Evolutionary conservation across 192 early-diverging fungal species (phyloP).

Genomic region (Gigaspora rosea): DNA sequence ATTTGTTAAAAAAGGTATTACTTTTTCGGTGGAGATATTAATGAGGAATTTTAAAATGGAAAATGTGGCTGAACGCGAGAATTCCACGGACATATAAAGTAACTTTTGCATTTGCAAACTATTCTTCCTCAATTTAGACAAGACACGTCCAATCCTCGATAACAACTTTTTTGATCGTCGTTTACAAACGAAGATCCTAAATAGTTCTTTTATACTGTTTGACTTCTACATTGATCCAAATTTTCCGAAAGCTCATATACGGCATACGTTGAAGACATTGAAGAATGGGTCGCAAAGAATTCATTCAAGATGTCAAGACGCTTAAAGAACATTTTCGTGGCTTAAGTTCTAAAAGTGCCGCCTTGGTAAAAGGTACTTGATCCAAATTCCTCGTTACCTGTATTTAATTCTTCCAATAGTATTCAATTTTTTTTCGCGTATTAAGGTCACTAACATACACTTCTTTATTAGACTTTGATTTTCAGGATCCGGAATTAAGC

Average conservation of each 20-base stretch:
- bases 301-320: conserved; percentile 33
- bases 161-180: too few relatives aligned
- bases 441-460: background rate
- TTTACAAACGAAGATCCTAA: too few relatives aligned
- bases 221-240: background rate
- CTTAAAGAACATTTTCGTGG: conserved; percentile 32
- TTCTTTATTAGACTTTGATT: conserved; percentile 32
- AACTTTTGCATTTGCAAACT: too few relatives aligned
- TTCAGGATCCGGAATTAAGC: conserved; percentile 36
- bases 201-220: background rate
- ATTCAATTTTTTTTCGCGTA: background rate
- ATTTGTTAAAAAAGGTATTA: too few relatives aligned
- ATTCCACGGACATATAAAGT: too few relatives aligned
- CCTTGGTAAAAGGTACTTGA: conserved; percentile 27
- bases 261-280: background rate
- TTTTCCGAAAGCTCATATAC: background rate
- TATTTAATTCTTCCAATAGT: too few relatives aligned
- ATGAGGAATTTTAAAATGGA: too few relatives aligned
- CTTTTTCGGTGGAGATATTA: too few relatives aligned
- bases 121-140: too few relatives aligned
- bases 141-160: too few relatives aligned
- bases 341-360: conserved; percentile 21
- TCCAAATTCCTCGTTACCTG: background rate
- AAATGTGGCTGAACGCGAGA: too few relatives aligned
- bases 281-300: conserved; percentile 36